phyloP scores from a whole-genome alignment of 768 basidiomycete species.

The Tricholoma saponaceum region DNA sequence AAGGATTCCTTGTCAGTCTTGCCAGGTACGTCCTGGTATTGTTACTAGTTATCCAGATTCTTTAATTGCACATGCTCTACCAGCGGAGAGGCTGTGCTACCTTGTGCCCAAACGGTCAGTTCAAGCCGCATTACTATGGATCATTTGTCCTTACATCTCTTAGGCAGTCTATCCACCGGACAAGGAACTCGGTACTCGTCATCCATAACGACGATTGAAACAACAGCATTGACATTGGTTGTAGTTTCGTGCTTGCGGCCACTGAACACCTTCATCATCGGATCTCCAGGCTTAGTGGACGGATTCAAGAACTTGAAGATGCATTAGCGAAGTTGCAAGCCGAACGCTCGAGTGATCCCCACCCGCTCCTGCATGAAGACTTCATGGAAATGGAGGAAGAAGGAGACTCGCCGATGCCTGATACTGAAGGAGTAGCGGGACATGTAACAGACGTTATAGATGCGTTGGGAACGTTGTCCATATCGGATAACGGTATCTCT shows the following conservation, averaged over 20 bases:
- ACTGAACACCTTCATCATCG: slow-evolving; percentile 63
- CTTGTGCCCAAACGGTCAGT: slow-evolving; percentile 66
- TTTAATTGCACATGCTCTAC: not conserved
- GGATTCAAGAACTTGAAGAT: slow-evolving; percentile 52
- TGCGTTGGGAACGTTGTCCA: slow-evolving; percentile 56
- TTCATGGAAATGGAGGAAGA: slow-evolving; percentile 31
- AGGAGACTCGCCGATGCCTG: slow-evolving; percentile 15
- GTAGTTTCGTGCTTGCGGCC: slow-evolving; percentile 58
- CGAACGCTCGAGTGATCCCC: slow-evolving; percentile 46
- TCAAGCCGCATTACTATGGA: slow-evolving; percentile 3
- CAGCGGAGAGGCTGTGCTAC: slow-evolving; percentile 66
- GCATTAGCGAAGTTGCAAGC: slow-evolving; percentile 50
- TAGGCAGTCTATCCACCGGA: slow-evolving; percentile 74
- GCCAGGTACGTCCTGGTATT: slow-evolving; percentile 43
- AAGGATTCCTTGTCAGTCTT: slow-evolving; percentile 75
- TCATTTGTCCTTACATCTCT: not conserved
- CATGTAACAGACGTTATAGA: slow-evolving; percentile 43
- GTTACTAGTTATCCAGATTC: not conserved
- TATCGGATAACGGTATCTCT: slow-evolving; percentile 57
- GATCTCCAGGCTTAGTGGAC: slow-evolving; percentile 46
- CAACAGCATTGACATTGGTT: not conserved
- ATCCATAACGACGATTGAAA: not conserved
- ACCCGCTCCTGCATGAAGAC: slow-evolving; percentile 58
- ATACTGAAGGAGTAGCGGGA: slow-evolving; percentile 14
- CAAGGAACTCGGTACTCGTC: slow-evolving; percentile 61